These are phyloP conservation scores for Xylariaceae sp. DNA, from an alignment of 2,329 filamentous ascomycete genomes.

Conservation along the genomic window DNA sequence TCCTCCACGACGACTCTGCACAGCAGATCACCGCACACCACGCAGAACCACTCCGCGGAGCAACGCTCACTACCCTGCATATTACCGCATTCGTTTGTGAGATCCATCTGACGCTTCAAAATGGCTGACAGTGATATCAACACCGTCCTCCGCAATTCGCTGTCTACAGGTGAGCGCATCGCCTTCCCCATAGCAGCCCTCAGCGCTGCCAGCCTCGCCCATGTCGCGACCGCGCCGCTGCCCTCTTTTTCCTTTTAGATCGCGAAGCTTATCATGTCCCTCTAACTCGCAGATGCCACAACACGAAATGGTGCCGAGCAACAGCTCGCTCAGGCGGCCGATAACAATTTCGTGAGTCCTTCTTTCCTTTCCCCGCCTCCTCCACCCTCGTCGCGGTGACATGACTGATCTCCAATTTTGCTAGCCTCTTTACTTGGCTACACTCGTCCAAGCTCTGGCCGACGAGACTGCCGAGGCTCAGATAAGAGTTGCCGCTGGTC, in stretches of 20 bases:
- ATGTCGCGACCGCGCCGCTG: constrained; percentile 9
- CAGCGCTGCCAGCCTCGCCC: constrained; percentile 7
- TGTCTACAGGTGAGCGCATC: constrained; percentile 75
- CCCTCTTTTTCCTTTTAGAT: background rate
- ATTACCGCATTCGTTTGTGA: constrained; percentile 7
- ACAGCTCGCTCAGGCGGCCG: constrained; percentile 86
- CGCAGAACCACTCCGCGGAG: background rate
- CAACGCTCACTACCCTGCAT: constrained; percentile 19
- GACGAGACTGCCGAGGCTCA: constrained; percentile 79
- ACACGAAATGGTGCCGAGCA: constrained; percentile 89
- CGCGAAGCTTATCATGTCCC: constrained; percentile 34
- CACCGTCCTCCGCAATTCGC: constrained; percentile 93
- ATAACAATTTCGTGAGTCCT: constrained; percentile 82
- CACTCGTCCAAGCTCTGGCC: constrained; percentile 88
- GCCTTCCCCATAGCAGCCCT: constrained; percentile 11
- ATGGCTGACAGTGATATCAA: constrained; percentile 81
- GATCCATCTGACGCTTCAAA: constrained; percentile 37
- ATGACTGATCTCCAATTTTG: constrained; percentile 18
- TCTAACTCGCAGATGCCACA: constrained; percentile 64
- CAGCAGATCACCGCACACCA: constrained; percentile 1
- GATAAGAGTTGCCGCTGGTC: constrained; percentile 89
- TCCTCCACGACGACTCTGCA: constrained; percentile 9
- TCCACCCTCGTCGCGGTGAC: constrained; percentile 14
- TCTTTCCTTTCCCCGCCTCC: constrained; percentile 14
- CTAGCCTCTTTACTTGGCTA: constrained; percentile 81